Conservation (phyloP, 2,329 filamentous ascomycete species). For the Madurella mycetomatis region DNA sequence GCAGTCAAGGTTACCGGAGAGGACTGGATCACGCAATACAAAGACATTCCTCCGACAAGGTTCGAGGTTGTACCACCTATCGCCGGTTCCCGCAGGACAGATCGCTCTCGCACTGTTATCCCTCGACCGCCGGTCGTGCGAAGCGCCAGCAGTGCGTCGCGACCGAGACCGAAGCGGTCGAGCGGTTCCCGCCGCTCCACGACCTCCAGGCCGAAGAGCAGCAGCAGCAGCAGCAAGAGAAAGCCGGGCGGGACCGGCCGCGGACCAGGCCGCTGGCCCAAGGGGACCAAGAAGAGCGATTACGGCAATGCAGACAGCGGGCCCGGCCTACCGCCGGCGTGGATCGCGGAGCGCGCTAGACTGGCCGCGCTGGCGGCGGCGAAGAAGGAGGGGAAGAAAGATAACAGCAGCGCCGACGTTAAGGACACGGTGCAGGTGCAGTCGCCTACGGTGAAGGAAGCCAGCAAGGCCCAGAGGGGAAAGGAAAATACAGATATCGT, state of each 20-base stretch:
- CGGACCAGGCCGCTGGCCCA: conserved; percentile 62
- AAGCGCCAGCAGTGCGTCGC: conserved; percentile 33
- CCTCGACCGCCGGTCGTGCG: conserved; percentile 37
- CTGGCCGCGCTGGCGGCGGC: conserved; percentile 11
- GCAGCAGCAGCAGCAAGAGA: conserved; percentile 40
- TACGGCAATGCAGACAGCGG: conserved; percentile 64
- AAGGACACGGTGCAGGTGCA: conserved; percentile 37
- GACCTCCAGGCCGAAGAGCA: conserved; percentile 38
- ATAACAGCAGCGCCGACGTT: conserved; percentile 27
- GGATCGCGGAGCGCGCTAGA: conserved; percentile 37
- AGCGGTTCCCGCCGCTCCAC: conserved; percentile 32
- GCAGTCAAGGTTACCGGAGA: conserved; percentile 26
- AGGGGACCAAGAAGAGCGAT: conserved; percentile 64
- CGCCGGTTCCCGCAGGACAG: conserved; percentile 43
- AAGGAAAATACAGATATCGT: conserved; percentile 26
- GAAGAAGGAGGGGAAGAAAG: conserved; percentile 24
- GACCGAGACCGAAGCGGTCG: conserved; percentile 38
- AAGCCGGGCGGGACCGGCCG: conserved; percentile 60
- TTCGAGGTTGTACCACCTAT: conserved; percentile 76
- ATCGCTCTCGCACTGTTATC: conserved; percentile 41
- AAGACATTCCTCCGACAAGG: conserved; percentile 60
- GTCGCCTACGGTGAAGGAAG: conserved; percentile 30
- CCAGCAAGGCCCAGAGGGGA: conserved; percentile 14
- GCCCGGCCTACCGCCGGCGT: conserved; percentile 57
- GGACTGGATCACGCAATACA: conserved; percentile 47